A percentile compares a stretch with the other conserved stretches of the same genome.
These are phyloP conservation scores for Fusarium temperatum DNA, from an alignment of 2,329 filamentous ascomycete species.

Conservation along the genomic window DNA sequence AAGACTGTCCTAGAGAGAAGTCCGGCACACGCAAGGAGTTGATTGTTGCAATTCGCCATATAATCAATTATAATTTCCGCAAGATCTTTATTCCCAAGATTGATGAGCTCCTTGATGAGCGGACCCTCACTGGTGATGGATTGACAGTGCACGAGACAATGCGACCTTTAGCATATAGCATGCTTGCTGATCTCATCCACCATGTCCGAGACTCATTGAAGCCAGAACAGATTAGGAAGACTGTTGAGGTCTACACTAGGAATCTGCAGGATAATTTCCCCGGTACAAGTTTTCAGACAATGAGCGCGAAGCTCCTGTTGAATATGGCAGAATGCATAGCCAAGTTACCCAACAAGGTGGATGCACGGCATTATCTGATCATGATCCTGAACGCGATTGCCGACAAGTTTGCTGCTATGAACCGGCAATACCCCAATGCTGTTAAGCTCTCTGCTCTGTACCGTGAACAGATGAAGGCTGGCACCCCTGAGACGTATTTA, in stretches of 20 bases:
- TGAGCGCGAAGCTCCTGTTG: constrained; percentile 95
- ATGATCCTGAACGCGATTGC: constrained; percentile 98
- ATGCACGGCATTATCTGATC: constrained; percentile 93
- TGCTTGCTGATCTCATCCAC: constrained; percentile 97
- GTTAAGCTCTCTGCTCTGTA: constrained; percentile 89
- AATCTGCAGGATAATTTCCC: constrained; percentile 96
- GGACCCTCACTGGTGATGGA: constrained; percentile 93
- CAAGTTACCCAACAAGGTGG: constrained; percentile 89
- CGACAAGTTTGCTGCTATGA: constrained; percentile 99
- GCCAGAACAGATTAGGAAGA: constrained; percentile 91
- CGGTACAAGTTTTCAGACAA: constrained; percentile 98
- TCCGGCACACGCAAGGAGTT: constrained; percentile 94
- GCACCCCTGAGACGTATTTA: constrained; percentile 78
- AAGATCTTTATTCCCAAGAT: constrained; percentile 96
- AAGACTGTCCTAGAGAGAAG: constrained; percentile 95
- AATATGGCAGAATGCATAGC: constrained; percentile 99
- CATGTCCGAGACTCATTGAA: constrained; percentile 91
- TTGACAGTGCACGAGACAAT: constrained; percentile 97
- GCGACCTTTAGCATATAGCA: constrained; percentile 94
- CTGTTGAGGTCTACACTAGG: constrained; percentile 95
- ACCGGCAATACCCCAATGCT: constrained; percentile 92
- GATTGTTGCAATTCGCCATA: constrained; percentile 94
- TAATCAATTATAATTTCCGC: constrained; percentile 98
- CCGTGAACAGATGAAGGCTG: constrained; percentile 71
- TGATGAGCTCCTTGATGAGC: constrained; percentile 91